Percentiles rank a stretch among this genome's conserved stretches.
phyloP scores from a whole-genome alignment of 2,329 filamentous ascomycete genomes.

The Ophiosphaerella korrae region DNA sequence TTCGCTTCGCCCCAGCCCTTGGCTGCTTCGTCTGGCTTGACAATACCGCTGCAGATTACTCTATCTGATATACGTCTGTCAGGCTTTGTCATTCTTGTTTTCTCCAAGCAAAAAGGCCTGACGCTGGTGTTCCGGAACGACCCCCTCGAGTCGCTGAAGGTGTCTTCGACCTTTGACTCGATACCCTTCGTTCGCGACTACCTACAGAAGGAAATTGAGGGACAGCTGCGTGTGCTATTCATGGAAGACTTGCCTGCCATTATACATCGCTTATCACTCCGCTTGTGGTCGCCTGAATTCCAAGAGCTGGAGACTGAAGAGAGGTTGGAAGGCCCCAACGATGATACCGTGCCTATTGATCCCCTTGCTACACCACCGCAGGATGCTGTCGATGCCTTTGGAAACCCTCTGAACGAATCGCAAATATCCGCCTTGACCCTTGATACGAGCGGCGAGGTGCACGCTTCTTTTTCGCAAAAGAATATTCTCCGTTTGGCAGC shows the following conservation, averaged over 20 bases:
- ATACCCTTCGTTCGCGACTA: slow-evolving; percentile 99
- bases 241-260: slow-evolving; percentile 98
- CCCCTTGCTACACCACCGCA: slow-evolving; percentile 81
- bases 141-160: slow-evolving; percentile 94
- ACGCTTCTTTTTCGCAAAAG: slow-evolving; percentile 93
- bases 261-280: slow-evolving; percentile 87
- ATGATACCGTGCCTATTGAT: slow-evolving; percentile 68
- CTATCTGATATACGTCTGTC: slow-evolving; percentile 94
- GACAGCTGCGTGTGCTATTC: slow-evolving; percentile 87
- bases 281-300: slow-evolving; percentile 89
- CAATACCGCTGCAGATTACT: slow-evolving; percentile 96
- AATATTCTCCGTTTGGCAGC: slow-evolving; percentile 83
- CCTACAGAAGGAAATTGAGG: slow-evolving; percentile 93
- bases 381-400: slow-evolving; percentile 80
- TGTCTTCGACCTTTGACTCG: slow-evolving; percentile 97
- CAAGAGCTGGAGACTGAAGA: slow-evolving; percentile 68
- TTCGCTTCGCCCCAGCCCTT: slow-evolving; percentile 94
- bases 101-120: slow-evolving; percentile 95
- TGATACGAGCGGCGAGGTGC: slow-evolving; percentile 78
- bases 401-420: slow-evolving; percentile 75
- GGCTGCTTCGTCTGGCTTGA: slow-evolving; percentile 87
- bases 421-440: slow-evolving; percentile 78
- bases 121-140: slow-evolving; percentile 98
- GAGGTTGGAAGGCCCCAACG: slow-evolving; percentile 53
- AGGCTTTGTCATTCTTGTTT: slow-evolving; percentile 96